Evolutionary conservation across 164 flowering plant genomes (phyloP).

Genomic region (Berberis vulgaris): DNA sequence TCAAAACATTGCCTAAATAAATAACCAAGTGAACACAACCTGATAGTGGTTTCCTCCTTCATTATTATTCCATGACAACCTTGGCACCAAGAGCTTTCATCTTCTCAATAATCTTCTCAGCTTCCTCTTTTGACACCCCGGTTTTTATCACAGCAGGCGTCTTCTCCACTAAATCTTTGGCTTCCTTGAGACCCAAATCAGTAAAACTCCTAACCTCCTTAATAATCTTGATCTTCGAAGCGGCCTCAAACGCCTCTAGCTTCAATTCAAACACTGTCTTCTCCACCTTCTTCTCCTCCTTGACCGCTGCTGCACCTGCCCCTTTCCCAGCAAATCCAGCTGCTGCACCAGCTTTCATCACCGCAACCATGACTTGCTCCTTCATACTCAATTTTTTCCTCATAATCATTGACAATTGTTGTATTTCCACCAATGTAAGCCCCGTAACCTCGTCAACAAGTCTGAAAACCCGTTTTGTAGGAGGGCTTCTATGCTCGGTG

Average conservation of each 20-base stretch:
- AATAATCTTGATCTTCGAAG: constrained; percentile 67
- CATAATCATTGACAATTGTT: constrained; percentile 50
- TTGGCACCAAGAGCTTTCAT: constrained; percentile 79
- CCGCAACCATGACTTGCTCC: constrained; percentile 51
- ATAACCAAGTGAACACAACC: not conserved
- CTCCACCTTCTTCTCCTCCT: constrained; percentile 69
- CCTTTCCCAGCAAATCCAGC: constrained; percentile 34
- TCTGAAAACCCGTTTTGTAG: constrained; percentile 69
- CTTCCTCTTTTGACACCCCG: constrained; percentile 84
- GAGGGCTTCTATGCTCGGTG: constrained; percentile 83
- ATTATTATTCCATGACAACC: constrained; percentile 54
- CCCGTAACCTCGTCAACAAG: constrained; percentile 77
- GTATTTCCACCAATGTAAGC: constrained; percentile 51
- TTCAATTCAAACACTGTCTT: constrained; percentile 72
- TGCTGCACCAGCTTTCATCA: constrained; percentile 65
- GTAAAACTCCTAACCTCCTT: constrained; percentile 77
- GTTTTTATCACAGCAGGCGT: constrained; percentile 55
- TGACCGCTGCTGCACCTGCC: constrained; percentile 20
- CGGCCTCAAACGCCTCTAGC: constrained; percentile 58
- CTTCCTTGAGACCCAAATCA: constrained; percentile 79
- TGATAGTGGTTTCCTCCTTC: not conserved
- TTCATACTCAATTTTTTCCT: constrained; percentile 65
- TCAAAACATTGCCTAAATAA: not conserved
- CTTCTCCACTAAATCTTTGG: constrained; percentile 85
- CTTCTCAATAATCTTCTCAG: constrained; percentile 61